phyloP scores from a whole-genome alignment of 257 asterid genomes.

The Nicotiana attenuata region DNA sequence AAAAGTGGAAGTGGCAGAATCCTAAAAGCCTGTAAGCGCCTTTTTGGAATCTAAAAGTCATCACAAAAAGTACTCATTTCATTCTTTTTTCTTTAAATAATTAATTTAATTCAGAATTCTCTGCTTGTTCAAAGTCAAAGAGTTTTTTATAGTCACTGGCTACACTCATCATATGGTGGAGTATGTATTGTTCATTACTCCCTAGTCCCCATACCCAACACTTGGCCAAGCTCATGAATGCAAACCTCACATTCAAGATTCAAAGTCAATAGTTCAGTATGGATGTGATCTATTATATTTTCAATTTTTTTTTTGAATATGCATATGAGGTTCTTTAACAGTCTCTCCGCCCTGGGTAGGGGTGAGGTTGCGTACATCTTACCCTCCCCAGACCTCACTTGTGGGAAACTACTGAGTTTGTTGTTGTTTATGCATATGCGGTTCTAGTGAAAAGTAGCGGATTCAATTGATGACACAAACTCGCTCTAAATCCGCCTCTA shows the following conservation, averaged over 20 bases:
- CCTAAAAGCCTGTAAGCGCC: conserved; percentile 42
- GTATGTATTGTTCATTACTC: neutral
- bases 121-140: neutral
- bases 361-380: too few relatives aligned
- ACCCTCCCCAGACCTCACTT: too few relatives aligned
- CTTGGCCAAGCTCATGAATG: conserved; percentile 1
- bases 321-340: neutral
- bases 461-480: neutral
- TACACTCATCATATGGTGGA: neutral
- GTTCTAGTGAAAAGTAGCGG: neutral
- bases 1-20: conserved; percentile 26
- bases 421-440: neutral
- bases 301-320: neutral
- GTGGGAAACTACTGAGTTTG: too few relatives aligned
- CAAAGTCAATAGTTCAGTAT: neutral
- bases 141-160: neutral
- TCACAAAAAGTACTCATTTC: neutral
- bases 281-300: neutral
- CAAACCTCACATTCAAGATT: neutral
- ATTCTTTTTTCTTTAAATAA: neutral
- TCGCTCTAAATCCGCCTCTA: neutral
- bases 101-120: neutral
- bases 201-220: neutral
- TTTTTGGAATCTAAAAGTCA: conserved; percentile 29
- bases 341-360: too few relatives aligned